Conservation (phyloP, 202 grass and related monocot species). For the Saccharum hybrid region DNA sequence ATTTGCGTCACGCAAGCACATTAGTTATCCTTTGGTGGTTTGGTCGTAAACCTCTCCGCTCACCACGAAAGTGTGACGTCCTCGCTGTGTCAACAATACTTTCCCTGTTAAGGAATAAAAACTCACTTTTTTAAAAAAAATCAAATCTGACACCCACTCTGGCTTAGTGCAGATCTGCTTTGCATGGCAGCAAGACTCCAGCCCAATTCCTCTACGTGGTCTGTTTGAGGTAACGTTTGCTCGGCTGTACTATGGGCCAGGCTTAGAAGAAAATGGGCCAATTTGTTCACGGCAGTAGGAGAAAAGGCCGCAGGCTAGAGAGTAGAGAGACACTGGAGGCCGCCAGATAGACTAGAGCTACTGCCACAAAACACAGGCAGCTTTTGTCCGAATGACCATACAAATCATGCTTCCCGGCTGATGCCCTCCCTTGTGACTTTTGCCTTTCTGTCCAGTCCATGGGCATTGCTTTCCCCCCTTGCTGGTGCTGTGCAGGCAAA, state of each 20-base stretch:
- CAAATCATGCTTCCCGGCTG: neutral
- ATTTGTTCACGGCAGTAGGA: neutral
- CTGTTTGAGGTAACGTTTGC: neutral
- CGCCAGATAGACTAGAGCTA: neutral
- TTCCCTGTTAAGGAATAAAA: too few relatives aligned
- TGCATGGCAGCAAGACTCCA: too few relatives aligned
- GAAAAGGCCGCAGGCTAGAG: neutral
- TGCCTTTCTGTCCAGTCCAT: neutral
- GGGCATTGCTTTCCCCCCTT: neutral
- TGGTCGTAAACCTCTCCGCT: too few relatives aligned
- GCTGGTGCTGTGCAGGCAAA: constrained; percentile 20
- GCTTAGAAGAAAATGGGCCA: neutral
- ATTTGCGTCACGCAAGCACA: too few relatives aligned
- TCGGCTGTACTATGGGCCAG: neutral
- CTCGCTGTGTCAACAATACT: too few relatives aligned
- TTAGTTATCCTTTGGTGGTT: too few relatives aligned
- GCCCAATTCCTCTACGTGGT: neutral
- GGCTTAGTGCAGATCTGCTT: too few relatives aligned
- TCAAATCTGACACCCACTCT: too few relatives aligned
- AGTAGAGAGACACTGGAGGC: neutral
- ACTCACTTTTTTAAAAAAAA: too few relatives aligned
- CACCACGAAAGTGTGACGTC: too few relatives aligned
- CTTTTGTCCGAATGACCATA: constrained; percentile 24
- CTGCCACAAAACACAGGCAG: neutral
- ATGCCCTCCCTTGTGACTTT: neutral